These are phyloP conservation scores for Beauveria scarabaeidicola DNA, from an alignment of 2,329 filamentous ascomycete species.

Conservation along the genomic window DNA sequence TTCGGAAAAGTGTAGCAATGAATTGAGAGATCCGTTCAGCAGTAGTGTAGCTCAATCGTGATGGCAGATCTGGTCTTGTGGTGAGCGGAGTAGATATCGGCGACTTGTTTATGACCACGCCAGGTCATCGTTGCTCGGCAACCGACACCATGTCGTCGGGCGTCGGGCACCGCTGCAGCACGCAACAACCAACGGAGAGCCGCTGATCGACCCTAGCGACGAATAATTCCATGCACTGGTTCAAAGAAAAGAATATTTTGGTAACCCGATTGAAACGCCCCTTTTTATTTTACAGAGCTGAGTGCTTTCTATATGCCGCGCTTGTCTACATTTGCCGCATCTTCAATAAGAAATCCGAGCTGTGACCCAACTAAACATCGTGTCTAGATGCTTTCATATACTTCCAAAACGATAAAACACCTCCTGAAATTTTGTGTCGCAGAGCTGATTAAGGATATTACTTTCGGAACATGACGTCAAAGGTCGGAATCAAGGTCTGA, in stretches of 20 bases:
- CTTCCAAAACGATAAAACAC: slow-evolving; percentile 1
- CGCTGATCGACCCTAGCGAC: not conserved
- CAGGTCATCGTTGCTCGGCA: slow-evolving; percentile 8
- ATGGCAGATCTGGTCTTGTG: not conserved
- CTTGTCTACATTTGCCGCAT: slow-evolving; percentile 8
- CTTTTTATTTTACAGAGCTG: slow-evolving; percentile 11
- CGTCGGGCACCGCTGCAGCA: not conserved
- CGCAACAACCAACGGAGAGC: not conserved
- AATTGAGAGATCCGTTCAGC: not conserved
- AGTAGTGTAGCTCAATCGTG: not conserved
- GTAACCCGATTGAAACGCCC: slow-evolving; percentile 6
- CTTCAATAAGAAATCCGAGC: slow-evolving; percentile 3
- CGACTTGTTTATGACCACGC: slow-evolving; percentile 9
- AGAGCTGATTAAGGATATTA: slow-evolving; percentile 16
- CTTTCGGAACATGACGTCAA: slow-evolving; percentile 47
- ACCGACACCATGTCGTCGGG: not conserved
- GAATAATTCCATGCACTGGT: not conserved
- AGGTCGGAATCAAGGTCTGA: slow-evolving; percentile 93
- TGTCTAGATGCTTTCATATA: slow-evolving; percentile 1
- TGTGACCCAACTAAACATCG: not conserved
- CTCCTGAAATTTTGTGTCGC: not conserved
- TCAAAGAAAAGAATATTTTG: not conserved
- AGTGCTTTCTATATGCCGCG: slow-evolving; percentile 9
- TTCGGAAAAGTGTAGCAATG: not conserved
- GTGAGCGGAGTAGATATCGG: not conserved